Evolutionary conservation across 768 basidiomycete species (phyloP).

Genomic region (Dentipellis fragilis): DNA sequence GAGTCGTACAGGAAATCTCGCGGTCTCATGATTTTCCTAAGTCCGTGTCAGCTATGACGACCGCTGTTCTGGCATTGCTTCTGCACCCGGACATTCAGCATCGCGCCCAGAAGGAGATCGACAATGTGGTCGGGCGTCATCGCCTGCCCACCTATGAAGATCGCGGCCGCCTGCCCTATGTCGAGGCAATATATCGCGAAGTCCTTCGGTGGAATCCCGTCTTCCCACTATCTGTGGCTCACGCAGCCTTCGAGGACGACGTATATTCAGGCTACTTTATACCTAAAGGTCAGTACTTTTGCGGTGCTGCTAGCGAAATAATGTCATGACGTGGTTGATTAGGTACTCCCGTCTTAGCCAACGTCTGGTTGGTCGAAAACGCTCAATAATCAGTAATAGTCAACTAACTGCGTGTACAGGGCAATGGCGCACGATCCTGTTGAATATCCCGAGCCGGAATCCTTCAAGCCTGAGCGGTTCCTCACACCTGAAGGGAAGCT

Average conservation of each 20-base stretch:
- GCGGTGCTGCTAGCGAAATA: too few relatives aligned
- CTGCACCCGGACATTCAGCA: constrained; percentile 5
- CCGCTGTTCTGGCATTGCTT: too few relatives aligned
- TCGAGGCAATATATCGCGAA: constrained; percentile 7
- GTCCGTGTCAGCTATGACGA: too few relatives aligned
- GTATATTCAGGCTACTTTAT: constrained; percentile 6
- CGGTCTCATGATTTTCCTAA: too few relatives aligned
- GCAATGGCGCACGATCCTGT: too few relatives aligned
- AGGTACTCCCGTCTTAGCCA: not conserved
- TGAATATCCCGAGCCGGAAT: too few relatives aligned
- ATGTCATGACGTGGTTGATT: not conserved
- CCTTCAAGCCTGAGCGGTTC: too few relatives aligned
- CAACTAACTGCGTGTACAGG: too few relatives aligned
- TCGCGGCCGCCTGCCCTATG: constrained; percentile 2
- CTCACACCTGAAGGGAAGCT: too few relatives aligned
- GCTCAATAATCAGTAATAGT: too few relatives aligned
- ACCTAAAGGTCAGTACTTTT: constrained; percentile 4
- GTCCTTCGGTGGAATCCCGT: constrained; percentile 3
- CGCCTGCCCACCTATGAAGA: constrained; percentile 5
- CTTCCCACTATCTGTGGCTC: constrained; percentile 4
- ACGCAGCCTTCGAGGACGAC: constrained; percentile 1
- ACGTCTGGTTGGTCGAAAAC: not conserved
- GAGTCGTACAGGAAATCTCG: too few relatives aligned
- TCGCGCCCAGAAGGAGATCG: constrained; percentile 5
- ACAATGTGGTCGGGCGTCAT: not conserved